Conservation (phyloP, 768 basidiomycete species). For the Leccinellum albellum region DNA sequence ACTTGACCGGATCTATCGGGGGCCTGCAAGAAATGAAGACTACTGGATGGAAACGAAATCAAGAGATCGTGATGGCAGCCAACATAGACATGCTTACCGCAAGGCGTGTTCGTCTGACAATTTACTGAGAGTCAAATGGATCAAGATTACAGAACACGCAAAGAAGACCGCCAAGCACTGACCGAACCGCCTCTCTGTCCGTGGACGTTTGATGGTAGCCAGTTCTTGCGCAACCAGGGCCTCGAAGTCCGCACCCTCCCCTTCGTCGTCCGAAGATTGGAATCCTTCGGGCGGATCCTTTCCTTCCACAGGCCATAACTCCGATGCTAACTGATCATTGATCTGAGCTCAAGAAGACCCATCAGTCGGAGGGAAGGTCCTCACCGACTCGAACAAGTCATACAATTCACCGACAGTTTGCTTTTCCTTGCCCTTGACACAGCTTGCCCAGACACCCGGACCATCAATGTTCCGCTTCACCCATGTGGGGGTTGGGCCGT, state of each 20-base stretch:
- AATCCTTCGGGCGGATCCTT: constrained; percentile 22
- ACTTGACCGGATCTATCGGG: constrained; percentile 71
- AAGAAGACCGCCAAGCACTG: constrained; percentile 12
- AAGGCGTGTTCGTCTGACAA: constrained; percentile 76
- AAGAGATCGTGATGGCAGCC: not conserved
- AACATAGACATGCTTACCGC: constrained; percentile 42
- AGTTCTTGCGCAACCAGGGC: constrained; percentile 70
- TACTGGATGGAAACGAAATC: constrained; percentile 39
- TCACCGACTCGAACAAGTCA: constrained; percentile 73
- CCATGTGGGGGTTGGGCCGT: constrained; percentile 61
- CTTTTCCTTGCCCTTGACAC: constrained; percentile 81
- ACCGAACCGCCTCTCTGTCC: constrained; percentile 65
- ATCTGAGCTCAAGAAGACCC: not conserved
- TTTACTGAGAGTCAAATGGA: constrained; percentile 44
- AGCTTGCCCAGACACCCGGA: constrained; percentile 84
- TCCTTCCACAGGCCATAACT: constrained; percentile 59
- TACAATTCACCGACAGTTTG: constrained; percentile 73
- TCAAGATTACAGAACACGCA: not conserved
- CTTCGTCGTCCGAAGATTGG: constrained; percentile 33
- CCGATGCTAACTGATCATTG: constrained; percentile 55
- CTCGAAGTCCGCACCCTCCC: constrained; percentile 54
- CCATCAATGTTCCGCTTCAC: constrained; percentile 65
- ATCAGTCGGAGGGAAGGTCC: constrained; percentile 21
- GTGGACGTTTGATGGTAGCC: constrained; percentile 63
- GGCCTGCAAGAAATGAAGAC: constrained; percentile 77